Evolutionary conservation across 768 basidiomycete species (phyloP).

Genomic region (Lactifluus piperatus): DNA sequence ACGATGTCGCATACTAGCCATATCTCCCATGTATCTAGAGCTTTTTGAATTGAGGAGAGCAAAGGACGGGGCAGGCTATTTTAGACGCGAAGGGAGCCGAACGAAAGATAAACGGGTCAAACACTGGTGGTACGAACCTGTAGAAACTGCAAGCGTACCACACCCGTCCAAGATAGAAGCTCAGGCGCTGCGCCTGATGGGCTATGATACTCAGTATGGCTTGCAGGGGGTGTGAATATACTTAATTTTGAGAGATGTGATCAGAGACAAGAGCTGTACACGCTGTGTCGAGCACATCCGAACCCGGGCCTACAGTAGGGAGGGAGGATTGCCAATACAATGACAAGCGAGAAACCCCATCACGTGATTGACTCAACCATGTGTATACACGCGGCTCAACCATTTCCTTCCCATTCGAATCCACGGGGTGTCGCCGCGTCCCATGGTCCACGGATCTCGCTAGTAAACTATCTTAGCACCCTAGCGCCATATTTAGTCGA

Average conservation of each 20-base stretch:
- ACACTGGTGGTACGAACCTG: slow-evolving; percentile 24
- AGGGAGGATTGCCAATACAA: slow-evolving; percentile 42
- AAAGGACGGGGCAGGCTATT: neutral
- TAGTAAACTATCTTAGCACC: slow-evolving; percentile 27
- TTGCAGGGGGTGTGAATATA: slow-evolving; percentile 28
- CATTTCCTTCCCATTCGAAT: neutral
- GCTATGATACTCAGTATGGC: slow-evolving; percentile 48
- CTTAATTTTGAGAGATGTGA: neutral
- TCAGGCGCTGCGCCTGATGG: slow-evolving; percentile 50
- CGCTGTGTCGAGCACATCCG: slow-evolving; percentile 62
- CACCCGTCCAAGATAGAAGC: slow-evolving; percentile 42
- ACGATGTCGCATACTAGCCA: neutral
- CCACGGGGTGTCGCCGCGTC: slow-evolving; percentile 65
- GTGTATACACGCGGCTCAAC: neutral
- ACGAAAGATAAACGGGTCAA: neutral
- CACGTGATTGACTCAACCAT: neutral
- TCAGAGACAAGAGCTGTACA: slow-evolving; percentile 23
- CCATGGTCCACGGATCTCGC: slow-evolving; percentile 87
- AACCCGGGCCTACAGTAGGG: no score
- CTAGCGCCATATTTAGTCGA: neutral
- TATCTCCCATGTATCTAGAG: no score
- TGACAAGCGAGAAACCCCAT: neutral
- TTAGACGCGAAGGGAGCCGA: no score
- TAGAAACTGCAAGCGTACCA: slow-evolving; percentile 45
- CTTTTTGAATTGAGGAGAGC: slow-evolving; percentile 41